A percentile compares a stretch with the other conserved stretches of the same genome.
These are phyloP conservation scores for Brassica balearica DNA, from an alignment of 441 rosid species.

Conservation along the genomic window DNA sequence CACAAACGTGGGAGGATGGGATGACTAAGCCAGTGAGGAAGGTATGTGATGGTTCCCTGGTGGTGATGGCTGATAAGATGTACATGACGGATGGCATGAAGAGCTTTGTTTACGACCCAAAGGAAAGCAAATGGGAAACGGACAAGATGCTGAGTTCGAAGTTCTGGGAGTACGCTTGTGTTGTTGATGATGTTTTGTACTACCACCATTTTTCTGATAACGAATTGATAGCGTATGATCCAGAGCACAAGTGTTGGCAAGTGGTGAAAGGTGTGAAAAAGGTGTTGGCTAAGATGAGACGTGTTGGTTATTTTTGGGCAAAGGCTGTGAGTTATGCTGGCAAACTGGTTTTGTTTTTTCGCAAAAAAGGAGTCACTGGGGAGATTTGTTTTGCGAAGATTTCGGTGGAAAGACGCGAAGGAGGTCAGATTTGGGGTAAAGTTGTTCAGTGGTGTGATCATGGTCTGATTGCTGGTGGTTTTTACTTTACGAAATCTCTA, in stretches of 20 bases:
- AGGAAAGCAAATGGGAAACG: background rate
- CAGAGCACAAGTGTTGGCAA: background rate
- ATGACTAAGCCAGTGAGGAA: background rate
- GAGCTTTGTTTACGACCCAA: background rate
- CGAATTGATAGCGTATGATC: background rate
- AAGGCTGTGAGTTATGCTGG: background rate
- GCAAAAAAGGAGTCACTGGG: background rate
- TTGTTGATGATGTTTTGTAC: constrained; percentile 11
- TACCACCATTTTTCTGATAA: background rate
- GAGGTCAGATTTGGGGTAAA: background rate
- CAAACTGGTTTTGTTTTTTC: background rate
- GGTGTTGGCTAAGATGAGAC: background rate
- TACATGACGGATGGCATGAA: background rate
- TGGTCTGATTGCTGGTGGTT: background rate
- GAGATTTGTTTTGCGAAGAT: background rate
- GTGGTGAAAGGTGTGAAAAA: background rate
- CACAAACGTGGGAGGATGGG: background rate
- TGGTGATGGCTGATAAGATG: background rate
- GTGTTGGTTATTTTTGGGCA: background rate
- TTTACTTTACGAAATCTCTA: background rate
- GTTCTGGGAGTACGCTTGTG: background rate
- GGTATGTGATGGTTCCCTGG: background rate
- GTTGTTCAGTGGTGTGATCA: background rate
- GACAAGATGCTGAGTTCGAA: background rate
- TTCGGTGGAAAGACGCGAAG: background rate